Conservation (phyloP, 768 basidiomycete genomes). For the Pulveroboletus ravenelii region DNA sequence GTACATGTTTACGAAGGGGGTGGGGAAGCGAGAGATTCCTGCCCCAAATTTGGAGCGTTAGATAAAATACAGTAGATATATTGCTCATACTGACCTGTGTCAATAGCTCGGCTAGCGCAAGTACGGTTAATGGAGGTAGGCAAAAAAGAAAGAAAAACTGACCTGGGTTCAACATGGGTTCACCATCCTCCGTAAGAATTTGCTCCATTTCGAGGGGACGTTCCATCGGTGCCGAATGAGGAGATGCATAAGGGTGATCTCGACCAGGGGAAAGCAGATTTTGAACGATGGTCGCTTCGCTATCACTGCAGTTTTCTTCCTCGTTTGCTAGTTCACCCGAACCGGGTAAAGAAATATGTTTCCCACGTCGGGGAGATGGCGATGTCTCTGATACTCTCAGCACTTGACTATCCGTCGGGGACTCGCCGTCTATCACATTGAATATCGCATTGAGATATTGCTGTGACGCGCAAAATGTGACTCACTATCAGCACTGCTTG, state of each 20-base stretch:
- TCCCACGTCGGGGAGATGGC: conserved; percentile 5
- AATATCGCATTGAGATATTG: conserved; percentile 34
- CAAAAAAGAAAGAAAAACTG: conserved; percentile 17
- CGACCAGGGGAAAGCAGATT: conserved; percentile 19
- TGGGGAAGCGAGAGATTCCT: conserved; percentile 71
- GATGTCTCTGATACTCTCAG: conserved; percentile 6
- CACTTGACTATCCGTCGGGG: conserved; percentile 6
- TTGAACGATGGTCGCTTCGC: conserved; percentile 14
- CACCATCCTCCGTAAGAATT: conserved; percentile 59
- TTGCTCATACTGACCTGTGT: conserved; percentile 46
- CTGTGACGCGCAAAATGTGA: conserved; percentile 18
- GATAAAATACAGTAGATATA: conserved; percentile 18
- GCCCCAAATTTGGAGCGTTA: conserved; percentile 24
- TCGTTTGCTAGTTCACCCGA: conserved; percentile 7
- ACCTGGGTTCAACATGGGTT: conserved; percentile 68
- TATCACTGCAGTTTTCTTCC: conserved; percentile 8
- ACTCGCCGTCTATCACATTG: conserved; percentile 30
- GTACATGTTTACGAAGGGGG: conserved; percentile 45
- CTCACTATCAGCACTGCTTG: conserved; percentile 17
- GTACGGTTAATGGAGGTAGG: conserved; percentile 2
- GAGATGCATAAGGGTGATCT: conserved; percentile 26
- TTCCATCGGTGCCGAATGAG: conserved; percentile 21
- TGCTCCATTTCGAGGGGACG: conserved; percentile 46
- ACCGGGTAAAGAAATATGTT: conserved; percentile 5
- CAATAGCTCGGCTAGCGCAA: conserved; percentile 46